phyloP scores from a whole-genome alignment of 352 stramenopile genomes.

The Aphanomyces stellatus region DNA sequence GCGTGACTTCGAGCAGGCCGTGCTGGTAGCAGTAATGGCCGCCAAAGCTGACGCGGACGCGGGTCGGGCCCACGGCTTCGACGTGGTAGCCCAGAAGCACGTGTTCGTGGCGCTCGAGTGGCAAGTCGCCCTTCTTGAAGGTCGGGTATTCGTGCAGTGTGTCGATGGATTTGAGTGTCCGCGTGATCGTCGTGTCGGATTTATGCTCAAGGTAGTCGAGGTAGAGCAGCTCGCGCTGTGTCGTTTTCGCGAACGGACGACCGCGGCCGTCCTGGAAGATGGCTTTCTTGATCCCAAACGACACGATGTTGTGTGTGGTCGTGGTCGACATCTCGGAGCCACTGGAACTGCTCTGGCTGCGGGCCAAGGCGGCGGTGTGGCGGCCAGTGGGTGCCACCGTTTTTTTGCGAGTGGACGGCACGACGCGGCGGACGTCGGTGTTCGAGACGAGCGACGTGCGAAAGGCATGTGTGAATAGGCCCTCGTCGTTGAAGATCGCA shows the following conservation, averaged over 20 bases:
- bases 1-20: background rate
- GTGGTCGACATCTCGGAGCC: background rate
- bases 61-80: conserved; percentile 6
- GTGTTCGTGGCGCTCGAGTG: background rate
- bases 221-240: background rate
- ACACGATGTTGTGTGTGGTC: background rate
- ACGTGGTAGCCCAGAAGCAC: conserved; percentile 11
- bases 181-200: background rate
- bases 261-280: background rate
- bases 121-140: background rate
- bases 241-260: background rate
- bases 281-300: conserved; percentile 1
- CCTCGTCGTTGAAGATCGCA: background rate
- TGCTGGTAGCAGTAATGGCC: conserved; percentile 5
- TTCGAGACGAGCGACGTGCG: background rate
- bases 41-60: conserved; percentile 9
- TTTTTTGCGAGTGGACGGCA: background rate
- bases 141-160: background rate
- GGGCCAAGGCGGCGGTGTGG: background rate
- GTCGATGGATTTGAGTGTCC: conserved; percentile 12
- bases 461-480: background rate
- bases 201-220: conserved; percentile 4
- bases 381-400: background rate
- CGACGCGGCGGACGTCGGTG: background rate
- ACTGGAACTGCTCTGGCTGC: background rate